Evolutionary conservation across 208 protist genomes (phyloP).

Genomic region (Phytomonas sp.): DNA sequence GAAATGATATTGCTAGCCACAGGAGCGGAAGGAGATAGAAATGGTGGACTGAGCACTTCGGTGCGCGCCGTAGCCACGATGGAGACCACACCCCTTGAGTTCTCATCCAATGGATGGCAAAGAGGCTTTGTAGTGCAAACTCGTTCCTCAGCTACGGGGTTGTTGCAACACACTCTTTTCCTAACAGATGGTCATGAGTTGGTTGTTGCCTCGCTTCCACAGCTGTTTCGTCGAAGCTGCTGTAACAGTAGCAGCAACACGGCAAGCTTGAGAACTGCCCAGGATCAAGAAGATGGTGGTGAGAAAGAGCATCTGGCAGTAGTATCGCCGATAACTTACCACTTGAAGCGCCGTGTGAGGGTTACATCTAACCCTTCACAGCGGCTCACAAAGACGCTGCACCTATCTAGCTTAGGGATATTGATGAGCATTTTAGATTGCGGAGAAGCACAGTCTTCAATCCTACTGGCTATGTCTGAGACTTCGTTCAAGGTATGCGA

Average conservation of each 20-base stretch:
- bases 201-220: not conserved
- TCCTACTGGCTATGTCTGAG: not conserved
- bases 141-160: not conserved
- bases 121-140: not conserved
- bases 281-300: not conserved
- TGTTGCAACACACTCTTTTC: not conserved
- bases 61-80: not conserved
- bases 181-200: not conserved
- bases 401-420: not conserved
- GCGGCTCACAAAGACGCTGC: not conserved
- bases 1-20: not conserved
- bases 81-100: not conserved
- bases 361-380: not conserved
- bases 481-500: not conserved
- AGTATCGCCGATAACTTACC: not conserved
- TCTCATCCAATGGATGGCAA: not conserved
- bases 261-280: too few species aligned
- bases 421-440: not conserved
- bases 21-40: not conserved
- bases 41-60: not conserved
- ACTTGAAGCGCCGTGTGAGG: not conserved
- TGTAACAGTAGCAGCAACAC: too few species aligned
- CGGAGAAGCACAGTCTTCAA: not conserved
- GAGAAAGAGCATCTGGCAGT: not conserved
- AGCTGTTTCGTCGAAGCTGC: not conserved